Evolutionary conservation across 768 basidiomycete species (phyloP).

Genomic region (Suillus placidus): DNA sequence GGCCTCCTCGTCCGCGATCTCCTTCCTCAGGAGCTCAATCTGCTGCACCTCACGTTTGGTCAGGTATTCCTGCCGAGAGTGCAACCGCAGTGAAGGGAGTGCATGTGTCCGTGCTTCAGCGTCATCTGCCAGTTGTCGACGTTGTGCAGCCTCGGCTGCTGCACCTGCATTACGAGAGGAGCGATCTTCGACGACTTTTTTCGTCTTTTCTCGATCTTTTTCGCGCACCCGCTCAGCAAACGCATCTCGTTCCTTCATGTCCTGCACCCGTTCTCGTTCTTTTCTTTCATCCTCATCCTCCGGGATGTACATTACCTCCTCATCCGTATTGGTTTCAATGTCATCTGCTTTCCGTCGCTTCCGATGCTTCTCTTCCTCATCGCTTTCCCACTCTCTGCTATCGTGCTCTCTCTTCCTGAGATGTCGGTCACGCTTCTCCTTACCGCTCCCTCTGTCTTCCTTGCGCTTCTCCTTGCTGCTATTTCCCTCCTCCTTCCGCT

Average conservation of each 20-base stretch:
- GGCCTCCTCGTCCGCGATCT: conserved; percentile 93
- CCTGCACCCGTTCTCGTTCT: conserved; percentile 77
- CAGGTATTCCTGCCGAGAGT: conserved; percentile 93
- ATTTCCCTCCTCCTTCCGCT: conserved; percentile 41
- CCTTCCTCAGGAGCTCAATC: conserved; percentile 88
- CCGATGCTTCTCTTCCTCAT: conserved; percentile 77
- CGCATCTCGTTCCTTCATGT: conserved; percentile 86
- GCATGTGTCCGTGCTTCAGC: conserved; percentile 54
- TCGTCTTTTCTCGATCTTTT: conserved; percentile 82
- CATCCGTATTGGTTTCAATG: conserved; percentile 33
- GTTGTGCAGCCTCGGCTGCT: conserved; percentile 80
- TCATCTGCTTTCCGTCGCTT: conserved; percentile 65
- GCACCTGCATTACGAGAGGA: conserved; percentile 71
- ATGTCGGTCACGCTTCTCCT: conserved; percentile 63
- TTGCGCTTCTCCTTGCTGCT: conserved; percentile 14
- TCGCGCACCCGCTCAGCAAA: conserved; percentile 87
- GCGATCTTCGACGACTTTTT: conserved; percentile 90
- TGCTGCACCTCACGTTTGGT: conserved; percentile 96
- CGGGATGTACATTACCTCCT: conserved; percentile 45
- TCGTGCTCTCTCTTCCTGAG: conserved; percentile 82
- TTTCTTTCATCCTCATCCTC: conserved; percentile 71
- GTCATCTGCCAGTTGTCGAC: conserved; percentile 84
- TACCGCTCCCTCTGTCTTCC: conserved; percentile 30
- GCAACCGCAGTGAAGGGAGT: conserved; percentile 76
- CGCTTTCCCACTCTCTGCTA: conserved; percentile 86